Conservation (phyloP, 106 monocot genomes). For the Dactylorhiza incarnata region DNA sequence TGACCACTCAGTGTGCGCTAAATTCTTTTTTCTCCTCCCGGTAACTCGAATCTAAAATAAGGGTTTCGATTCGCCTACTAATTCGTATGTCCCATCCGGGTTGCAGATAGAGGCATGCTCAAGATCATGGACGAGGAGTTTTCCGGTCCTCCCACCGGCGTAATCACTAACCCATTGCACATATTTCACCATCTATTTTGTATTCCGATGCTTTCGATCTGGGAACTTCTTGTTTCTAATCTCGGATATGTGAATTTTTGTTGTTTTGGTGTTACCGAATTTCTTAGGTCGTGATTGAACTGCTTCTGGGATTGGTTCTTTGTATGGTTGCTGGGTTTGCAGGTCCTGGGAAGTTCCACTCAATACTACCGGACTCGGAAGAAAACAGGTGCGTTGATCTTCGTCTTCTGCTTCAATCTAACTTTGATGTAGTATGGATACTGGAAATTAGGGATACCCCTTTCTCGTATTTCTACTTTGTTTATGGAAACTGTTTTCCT, state of each 20-base stretch:
- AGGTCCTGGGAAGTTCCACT: constrained; percentile 70
- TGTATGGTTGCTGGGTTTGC: constrained; percentile 71
- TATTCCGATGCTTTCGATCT: background rate
- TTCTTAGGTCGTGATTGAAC: constrained; percentile 57
- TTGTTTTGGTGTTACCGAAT: background rate
- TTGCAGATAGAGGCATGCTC: constrained; percentile 67
- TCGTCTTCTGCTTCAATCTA: background rate
- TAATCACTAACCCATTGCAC: constrained; percentile 10
- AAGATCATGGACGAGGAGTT: constrained; percentile 93
- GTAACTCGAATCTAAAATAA: background rate
- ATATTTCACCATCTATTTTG: background rate
- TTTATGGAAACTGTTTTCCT: background rate
- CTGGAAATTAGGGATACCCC: too few species aligned
- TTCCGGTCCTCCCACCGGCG: constrained; percentile 61
- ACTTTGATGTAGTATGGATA: background rate
- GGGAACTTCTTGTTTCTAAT: background rate
- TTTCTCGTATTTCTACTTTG: background rate
- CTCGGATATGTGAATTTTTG: background rate
- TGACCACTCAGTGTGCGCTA: constrained; percentile 69
- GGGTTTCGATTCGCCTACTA: background rate
- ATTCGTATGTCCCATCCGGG: background rate
- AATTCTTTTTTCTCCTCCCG: background rate
- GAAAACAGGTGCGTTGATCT: constrained; percentile 64
- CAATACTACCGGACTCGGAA: constrained; percentile 77
- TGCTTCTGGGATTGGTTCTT: constrained; percentile 55